Evolutionary conservation across 2,329 filamentous ascomycete genomes (phyloP).

Genomic region (Pseudogymnoascus sp.): DNA sequence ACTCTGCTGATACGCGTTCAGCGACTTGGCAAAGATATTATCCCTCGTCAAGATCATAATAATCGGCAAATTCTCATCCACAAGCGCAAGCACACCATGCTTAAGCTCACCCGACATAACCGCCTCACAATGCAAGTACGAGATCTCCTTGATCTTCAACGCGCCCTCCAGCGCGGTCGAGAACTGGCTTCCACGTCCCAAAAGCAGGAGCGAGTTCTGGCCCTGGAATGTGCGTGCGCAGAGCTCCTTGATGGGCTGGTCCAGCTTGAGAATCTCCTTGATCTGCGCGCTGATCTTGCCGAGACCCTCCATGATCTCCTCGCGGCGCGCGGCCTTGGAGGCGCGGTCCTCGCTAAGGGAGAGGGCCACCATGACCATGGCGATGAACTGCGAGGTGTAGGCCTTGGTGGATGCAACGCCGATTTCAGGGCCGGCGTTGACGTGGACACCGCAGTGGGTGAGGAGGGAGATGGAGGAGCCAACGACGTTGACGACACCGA

Average conservation of each 20-base stretch:
- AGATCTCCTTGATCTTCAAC: constrained; percentile 99
- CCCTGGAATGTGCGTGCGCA: constrained; percentile 90
- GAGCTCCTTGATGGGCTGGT: constrained; percentile 88
- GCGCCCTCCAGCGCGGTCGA: constrained; percentile 95
- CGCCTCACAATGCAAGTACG: constrained; percentile 97
- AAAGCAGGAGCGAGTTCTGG: constrained; percentile 89
- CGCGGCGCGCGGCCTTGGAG: constrained; percentile 82
- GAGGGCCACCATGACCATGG: constrained; percentile 99
- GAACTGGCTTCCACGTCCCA: constrained; percentile 93
- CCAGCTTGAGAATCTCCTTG: constrained; percentile 81
- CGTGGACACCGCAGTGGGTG: constrained; percentile 98
- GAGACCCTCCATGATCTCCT: constrained; percentile 95
- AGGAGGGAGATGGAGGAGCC: constrained; percentile 97
- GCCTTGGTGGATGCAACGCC: constrained; percentile 99
- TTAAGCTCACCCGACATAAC: constrained; percentile 99
- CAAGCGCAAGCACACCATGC: constrained; percentile 93
- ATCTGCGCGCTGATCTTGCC: constrained; percentile 84
- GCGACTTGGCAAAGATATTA: constrained; percentile 93
- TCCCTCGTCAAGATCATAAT: constrained; percentile 99
- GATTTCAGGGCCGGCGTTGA: constrained; percentile 97
- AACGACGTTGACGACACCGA: constrained; percentile 97
- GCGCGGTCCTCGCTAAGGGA: constrained; percentile 94
- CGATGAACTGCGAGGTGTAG: constrained; percentile 98
- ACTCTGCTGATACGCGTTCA: constrained; percentile 98
- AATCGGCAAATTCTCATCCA: constrained; percentile 97